Evolutionary conservation across 2,329 filamentous ascomycete species (phyloP), one percentile per base, ranked within the genome.

Genomic region (Cercospora beticola): DNA sequence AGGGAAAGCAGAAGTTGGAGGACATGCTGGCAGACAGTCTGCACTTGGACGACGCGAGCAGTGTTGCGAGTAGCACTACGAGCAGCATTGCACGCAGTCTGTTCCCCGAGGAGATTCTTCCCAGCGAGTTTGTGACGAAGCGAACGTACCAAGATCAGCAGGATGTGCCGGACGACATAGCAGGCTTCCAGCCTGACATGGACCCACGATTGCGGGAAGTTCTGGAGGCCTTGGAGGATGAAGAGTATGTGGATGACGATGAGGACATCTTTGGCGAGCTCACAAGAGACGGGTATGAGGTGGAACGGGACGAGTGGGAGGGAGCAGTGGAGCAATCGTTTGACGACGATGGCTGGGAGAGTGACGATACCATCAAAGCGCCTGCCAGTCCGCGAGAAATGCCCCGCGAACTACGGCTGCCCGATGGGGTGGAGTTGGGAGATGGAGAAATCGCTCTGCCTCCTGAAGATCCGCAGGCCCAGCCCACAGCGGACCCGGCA

Each of bases 111-210:
- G 90, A 92, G 23, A 87, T 94, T 14, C 83, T 94, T 30, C 91
- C 92, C 0, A 93, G 90, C 8, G 93, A 93, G 76, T 94, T 92
- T 77, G 85, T 94, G 57, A 88, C 88, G 65, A 88, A 90, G 76
- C 83, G 88, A 33, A 93, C 90, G 57, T 98, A 98, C 78, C 92
- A 98, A 79, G 90, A 93, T 65, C 93, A 97, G 81, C 95, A 99
- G 80, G 88, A 97, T 75, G 83, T 98, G 0, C 95, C 95, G 0
- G 95, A 99, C 81, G 89, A 89, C 7, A 92, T 99, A 76, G 90
- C 92, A 2, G 95, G 95, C 0, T 97, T 99, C 79, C 91, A 99
- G 80, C 95, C 96, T 6, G 94, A 98, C 77, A 98, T 99, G 95
- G 96, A 99, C 76, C 94, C 94, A 2, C 86, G 94, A 46, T 79